Base-by-base conservation (phyloP, 2,329 filamentous ascomycete genomes). In the Bipolaris victoriae region DNA sequence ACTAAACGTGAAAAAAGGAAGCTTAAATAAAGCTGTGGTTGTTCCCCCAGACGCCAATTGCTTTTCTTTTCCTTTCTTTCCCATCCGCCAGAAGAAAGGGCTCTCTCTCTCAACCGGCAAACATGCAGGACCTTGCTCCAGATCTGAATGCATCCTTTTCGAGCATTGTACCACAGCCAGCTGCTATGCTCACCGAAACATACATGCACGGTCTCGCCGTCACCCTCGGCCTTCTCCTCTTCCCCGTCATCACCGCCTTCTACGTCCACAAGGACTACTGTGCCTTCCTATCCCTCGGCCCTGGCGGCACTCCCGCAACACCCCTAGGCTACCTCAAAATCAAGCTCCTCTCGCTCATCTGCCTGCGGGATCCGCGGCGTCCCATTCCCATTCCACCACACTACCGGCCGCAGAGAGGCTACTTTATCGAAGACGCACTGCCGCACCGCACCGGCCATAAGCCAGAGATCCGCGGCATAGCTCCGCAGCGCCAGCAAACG, bases 301-400 rank as follows among this genome's bases (percentile, higher is more conserved):
- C 90, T 0, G 91, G 91, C 22, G 91, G 91, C 57, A 94, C 90
- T 0, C 90, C 91, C 0, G 83, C 88, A 2, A 95, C 89, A 0
- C 84, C 90, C 40, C 62, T 77, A 5, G 91, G 91, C 62, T 96
- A 94, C 75, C 77, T 91, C 24, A 84, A 86, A 53, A 87, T 95
- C 75, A 89, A 88, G 61, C 85, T 86, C 76, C 84, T 94, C 47
- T 86, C 88, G 10, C 77, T 93, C 45, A 88, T 92, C 80, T 84
- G 86, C 35, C 81, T 95, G 4, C 84, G 86, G 5, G 83, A 94
- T 68, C 89, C 90, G n/a, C 87, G 90, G 67, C 78, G 74, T 20
- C 82, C 89, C 0, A 84, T 87, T 0, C 76, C 78, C 2, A 66
- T 85, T 1, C 82, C 86, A 5, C 76, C 81, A 1, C 73, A 79